Evolutionary conservation across 305 asterid species (phyloP), one percentile per base, ranked within the genome.

Genomic region (Fraxinus sp.): DNA sequence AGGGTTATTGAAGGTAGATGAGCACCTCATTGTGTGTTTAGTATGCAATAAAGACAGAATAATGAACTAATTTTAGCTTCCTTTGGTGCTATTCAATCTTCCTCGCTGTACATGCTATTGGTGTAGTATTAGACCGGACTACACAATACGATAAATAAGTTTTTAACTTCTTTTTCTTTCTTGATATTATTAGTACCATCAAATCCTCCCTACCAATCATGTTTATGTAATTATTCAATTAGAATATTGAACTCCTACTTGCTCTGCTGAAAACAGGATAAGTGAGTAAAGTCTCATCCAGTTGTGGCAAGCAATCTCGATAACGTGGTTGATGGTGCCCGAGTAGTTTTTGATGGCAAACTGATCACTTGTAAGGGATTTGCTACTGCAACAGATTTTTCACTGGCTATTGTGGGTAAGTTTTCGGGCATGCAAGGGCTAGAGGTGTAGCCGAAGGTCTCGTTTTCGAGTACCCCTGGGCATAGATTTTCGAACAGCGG

Each of bases 371-470:
- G 96, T 83, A 91, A 88, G 80, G 97, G 98, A 74, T 89, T 93
- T 81, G 78, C 93, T 57, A 88, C 90, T 43, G 84, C 96, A 35
- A 87, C 89, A 14, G 91, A 90, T 83, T 95, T 94, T 77, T 90
- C 93, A 55, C 92, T 95, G 84, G 90, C 91, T 76, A 87, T 94
- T 62, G 98, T 95, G 14, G 85, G 90, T 64, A 95, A 95, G 92
- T 94, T 81, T 95, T 94, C 74, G 96, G 99, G 85, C 86, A 85
- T 70, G 88, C 95, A n/a, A 90, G 98, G 83, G 97, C 97, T 4
- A 92, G 97, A 89, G 93, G 99, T 75, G 98, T 95, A 80, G 99
- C 98, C 0, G 98, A 91, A 84, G 99, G 98, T 75, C 92, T 95
- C 26, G 99, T 94, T 37, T 88, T 90, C 18, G 88, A 95, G 87